Evolutionary conservation across 2,329 filamentous ascomycete genomes (phyloP), one percentile per base, ranked within the genome.

Genomic region (Dothideomycetes sp.): DNA sequence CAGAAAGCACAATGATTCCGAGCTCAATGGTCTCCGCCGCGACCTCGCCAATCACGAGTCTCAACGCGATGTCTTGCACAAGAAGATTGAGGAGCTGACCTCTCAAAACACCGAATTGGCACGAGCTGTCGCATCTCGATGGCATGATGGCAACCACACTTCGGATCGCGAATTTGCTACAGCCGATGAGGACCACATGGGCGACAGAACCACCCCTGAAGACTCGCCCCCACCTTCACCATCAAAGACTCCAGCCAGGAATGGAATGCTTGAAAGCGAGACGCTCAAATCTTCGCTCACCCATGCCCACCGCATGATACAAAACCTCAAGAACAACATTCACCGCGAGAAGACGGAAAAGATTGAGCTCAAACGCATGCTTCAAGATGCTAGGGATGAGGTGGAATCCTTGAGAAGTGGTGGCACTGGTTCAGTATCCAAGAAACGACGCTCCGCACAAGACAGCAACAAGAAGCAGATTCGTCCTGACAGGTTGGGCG

Each of bases 301-400:
- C 49, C 91, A 98, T 58, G 89, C 91, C 30, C 91, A 96, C 59
- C 79, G 89, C 42, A 95, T 94, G 64, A 95, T 98, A 43, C 89
- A 96, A 59, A 94, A 86, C 53, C 75, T 96, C 50, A 87, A 94
- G 62, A 87, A 83, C 59, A 94, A 88, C 53, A 84, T 96, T 34
- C 89, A 98, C 60, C 83, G 91, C 24, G 91, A 98, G 61, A 98
- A 96, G 77, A 95, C 89, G 0, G 91, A 98, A 61, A 98, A 95
- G 69, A 75, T 96, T 19, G 91, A 98, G 62, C 75, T 96, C 39
- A 88, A 86, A 63, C 83, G 89, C 44, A 85, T 98, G 74, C 75
- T 96, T 19, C 89, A 96, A 63, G 91, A 98, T 53, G 82, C 89
- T 17, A 79, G 88, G 27, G 91, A 98, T 56, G 91, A 98, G 54